Evolutionary conservation across 441 rosid genomes (phyloP).

Genomic region (Populus hybrid): DNA sequence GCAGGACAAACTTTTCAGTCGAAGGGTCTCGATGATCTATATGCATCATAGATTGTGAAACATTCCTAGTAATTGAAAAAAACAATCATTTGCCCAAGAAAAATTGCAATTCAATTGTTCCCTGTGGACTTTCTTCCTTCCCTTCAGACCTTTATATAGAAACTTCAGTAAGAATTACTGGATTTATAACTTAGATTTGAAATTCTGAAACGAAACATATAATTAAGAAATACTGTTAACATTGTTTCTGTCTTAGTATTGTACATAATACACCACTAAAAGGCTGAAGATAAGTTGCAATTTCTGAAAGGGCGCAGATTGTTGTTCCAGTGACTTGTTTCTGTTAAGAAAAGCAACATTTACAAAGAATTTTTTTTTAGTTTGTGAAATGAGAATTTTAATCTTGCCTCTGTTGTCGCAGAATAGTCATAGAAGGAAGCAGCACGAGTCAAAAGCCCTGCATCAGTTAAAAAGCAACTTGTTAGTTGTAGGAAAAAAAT

Average conservation of each 20-base stretch:
- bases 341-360: background rate
- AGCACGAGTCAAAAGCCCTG: constrained; percentile 25
- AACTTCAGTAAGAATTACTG: background rate
- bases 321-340: background rate
- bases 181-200: background rate
- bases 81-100: too few relatives aligned
- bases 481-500: background rate
- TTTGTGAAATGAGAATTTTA: background rate
- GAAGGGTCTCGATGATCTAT: background rate
- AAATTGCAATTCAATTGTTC: too few relatives aligned
- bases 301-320: background rate
- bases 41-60: background rate
- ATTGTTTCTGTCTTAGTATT: too few relatives aligned
- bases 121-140: background rate
- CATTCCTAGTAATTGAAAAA: background rate
- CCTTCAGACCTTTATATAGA: background rate
- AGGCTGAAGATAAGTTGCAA: background rate
- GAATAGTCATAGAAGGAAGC: constrained; percentile 39
- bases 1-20: constrained; percentile 4
- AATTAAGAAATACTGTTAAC: too few relatives aligned
- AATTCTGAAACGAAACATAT: background rate
- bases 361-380: background rate
- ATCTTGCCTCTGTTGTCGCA: constrained; percentile 58
- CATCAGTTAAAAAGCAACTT: constrained; percentile 1
- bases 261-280: background rate